Percentiles rank a stretch among this genome's conserved stretches.
Conservation (phyloP, 805 yeast species). For the Sungouiozyma intestinalis region DNA sequence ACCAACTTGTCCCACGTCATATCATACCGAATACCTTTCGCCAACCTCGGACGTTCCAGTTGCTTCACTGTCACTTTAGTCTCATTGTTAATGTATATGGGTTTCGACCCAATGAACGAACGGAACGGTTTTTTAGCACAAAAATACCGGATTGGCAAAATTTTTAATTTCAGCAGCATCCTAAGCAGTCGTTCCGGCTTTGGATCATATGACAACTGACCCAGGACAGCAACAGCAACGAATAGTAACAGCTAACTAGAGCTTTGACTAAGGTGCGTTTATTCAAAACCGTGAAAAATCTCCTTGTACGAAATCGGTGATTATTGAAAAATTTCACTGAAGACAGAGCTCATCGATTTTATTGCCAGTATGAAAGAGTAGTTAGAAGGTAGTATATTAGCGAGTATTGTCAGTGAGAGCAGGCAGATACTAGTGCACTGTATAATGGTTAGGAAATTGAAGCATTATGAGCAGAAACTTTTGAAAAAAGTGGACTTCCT, state of each 20-base stretch:
- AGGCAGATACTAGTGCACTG: no score
- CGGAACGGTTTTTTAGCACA: constrained; percentile 8
- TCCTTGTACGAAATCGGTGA: no score
- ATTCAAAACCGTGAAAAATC: no score
- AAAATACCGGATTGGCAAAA: background rate
- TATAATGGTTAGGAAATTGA: constrained; percentile 73
- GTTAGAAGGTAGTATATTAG: no score
- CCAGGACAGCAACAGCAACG: no score
- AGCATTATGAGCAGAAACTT: constrained; percentile 91
- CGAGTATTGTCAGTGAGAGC: no score
- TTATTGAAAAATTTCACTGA: background rate
- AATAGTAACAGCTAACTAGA: no score
- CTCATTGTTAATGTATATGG: constrained; percentile 57
- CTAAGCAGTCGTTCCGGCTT: no score
- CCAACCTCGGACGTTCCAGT: constrained; percentile 42
- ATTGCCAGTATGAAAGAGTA: background rate
- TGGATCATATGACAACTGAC: no score
- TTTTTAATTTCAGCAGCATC: background rate
- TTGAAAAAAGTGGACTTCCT: constrained; percentile 92
- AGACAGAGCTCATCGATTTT: background rate
- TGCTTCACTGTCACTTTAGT: constrained; percentile 36
- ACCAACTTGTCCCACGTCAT: constrained; percentile 48
- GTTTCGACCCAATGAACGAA: constrained; percentile 75
- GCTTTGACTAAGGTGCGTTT: no score
- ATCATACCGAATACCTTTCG: constrained; percentile 56